Evolutionary conservation across 805 yeast species (phyloP).

Genomic region (Yamadazyma sp.): DNA sequence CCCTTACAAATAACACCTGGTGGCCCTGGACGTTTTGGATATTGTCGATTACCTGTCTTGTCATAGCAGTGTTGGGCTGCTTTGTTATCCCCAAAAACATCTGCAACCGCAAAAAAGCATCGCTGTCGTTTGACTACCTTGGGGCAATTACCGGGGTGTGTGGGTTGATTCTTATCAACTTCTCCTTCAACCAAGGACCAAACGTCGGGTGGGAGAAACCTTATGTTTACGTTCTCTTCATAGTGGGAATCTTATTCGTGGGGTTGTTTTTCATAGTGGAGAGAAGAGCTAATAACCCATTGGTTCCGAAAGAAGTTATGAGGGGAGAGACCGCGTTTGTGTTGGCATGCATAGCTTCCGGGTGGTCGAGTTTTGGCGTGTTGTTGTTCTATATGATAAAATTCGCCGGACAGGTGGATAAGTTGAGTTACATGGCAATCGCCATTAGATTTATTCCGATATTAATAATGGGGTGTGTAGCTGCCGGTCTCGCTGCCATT

Average conservation of each 20-base stretch:
- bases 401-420: constrained; percentile 30
- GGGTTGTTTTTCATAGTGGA: constrained; percentile 50
- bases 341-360: constrained; percentile 53
- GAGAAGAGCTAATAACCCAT: constrained; percentile 46
- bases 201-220: constrained; percentile 66
- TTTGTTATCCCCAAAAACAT: constrained; percentile 31
- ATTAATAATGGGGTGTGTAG: constrained; percentile 51
- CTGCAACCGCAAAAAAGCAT: constrained; percentile 17
- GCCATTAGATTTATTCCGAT: constrained; percentile 23
- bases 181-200: constrained; percentile 78
- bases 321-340: constrained; percentile 47
- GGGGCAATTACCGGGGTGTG: constrained; percentile 53
- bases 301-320: constrained; percentile 53
- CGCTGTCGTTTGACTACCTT: constrained; percentile 21
- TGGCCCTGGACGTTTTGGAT: constrained; percentile 40
- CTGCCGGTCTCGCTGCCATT: constrained; percentile 52
- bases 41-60: constrained; percentile 21
- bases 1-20: constrained; percentile 28
- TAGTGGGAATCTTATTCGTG: constrained; percentile 48
- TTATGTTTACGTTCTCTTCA: constrained; percentile 57
- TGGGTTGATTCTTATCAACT: constrained; percentile 63
- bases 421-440: neutral
- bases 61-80: constrained; percentile 18
- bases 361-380: constrained; percentile 78
- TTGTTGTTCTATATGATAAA: constrained; percentile 62